These are phyloP conservation scores for Bacidia gigantensis DNA, from an alignment of 495 filamentous ascomycete genomes.

Conservation along the genomic window DNA sequence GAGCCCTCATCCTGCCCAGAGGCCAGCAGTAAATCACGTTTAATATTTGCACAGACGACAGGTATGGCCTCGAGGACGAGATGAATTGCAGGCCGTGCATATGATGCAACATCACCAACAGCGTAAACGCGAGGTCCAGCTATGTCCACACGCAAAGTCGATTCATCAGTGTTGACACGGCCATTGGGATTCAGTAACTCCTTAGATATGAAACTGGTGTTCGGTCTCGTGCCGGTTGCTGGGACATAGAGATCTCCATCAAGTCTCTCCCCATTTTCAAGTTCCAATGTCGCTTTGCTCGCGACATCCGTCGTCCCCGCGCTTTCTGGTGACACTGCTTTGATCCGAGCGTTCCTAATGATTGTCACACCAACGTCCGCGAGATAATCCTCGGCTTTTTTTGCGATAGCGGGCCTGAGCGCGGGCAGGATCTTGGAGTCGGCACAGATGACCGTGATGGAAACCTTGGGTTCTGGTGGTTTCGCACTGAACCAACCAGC, in stretches of 20 bases:
- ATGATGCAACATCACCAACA: conserved; percentile 23
- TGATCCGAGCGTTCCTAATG: conserved; percentile 25
- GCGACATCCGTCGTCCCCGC: conserved; percentile 15
- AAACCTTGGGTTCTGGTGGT: conserved; percentile 24
- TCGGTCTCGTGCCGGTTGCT: conserved; percentile 31
- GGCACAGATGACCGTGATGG: conserved; percentile 23
- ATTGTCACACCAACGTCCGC: conserved; percentile 31
- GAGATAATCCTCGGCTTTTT: conserved; percentile 30
- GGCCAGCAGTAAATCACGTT: conserved; percentile 24
- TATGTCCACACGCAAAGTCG: conserved; percentile 33
- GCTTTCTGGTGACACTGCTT: conserved; percentile 3
- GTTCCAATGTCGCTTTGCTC: conserved; percentile 19
- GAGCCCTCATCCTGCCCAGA: not conserved
- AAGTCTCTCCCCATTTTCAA: conserved; percentile 26
- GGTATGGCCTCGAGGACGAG: conserved; percentile 29
- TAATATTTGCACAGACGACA: conserved; percentile 31
- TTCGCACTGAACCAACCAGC: conserved; percentile 21
- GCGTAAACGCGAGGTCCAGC: conserved; percentile 34
- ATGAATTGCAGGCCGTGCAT: conserved; percentile 24
- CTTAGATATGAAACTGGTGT: conserved; percentile 24
- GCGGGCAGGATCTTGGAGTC: conserved; percentile 32
- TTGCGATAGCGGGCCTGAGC: conserved; percentile 25
- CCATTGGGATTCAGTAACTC: conserved; percentile 19
- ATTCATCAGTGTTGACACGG: conserved; percentile 29
- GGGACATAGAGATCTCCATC: conserved; percentile 37